These are phyloP conservation scores for Trifolium fragiferum DNA, from an alignment of 306 rosid genomes.

Conservation along the genomic window DNA sequence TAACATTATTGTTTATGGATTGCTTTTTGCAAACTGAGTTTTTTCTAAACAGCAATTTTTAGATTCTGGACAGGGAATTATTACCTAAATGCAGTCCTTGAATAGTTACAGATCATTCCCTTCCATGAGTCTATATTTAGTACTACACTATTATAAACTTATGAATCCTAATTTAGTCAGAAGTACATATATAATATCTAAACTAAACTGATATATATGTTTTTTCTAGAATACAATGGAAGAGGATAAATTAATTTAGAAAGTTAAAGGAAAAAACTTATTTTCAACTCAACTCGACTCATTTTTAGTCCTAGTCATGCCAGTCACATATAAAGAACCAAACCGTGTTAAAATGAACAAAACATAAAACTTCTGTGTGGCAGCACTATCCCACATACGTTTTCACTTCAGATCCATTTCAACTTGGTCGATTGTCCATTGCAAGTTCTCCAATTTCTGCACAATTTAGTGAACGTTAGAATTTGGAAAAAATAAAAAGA, in stretches of 20 bases:
- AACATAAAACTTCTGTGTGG: constrained; percentile 39
- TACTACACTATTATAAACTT: constrained; percentile 25
- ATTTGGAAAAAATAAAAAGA: neutral
- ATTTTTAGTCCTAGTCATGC: no score
- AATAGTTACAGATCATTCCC: no score
- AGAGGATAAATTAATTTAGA: constrained; percentile 20
- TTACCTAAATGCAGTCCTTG: no score
- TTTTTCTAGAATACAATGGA: neutral
- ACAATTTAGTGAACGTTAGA: constrained; percentile 14
- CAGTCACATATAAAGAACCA: no score
- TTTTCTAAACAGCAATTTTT: neutral
- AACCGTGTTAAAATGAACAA: constrained; percentile 5
- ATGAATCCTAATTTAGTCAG: constrained; percentile 8
- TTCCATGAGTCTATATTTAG: neutral
- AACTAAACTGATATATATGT: no score
- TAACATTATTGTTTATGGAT: no score
- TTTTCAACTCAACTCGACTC: no score
- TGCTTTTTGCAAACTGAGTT: neutral
- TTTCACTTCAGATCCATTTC: constrained; percentile 79
- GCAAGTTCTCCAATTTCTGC: constrained; percentile 90
- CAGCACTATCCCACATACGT: constrained; percentile 43
- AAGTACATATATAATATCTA: neutral
- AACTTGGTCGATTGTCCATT: constrained; percentile 92
- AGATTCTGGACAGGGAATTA: constrained; percentile 1
- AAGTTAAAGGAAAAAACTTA: neutral